These are phyloP conservation scores for Trapa incisa DNA, from an alignment of 345 rosid genomes.

Conservation along the genomic window DNA sequence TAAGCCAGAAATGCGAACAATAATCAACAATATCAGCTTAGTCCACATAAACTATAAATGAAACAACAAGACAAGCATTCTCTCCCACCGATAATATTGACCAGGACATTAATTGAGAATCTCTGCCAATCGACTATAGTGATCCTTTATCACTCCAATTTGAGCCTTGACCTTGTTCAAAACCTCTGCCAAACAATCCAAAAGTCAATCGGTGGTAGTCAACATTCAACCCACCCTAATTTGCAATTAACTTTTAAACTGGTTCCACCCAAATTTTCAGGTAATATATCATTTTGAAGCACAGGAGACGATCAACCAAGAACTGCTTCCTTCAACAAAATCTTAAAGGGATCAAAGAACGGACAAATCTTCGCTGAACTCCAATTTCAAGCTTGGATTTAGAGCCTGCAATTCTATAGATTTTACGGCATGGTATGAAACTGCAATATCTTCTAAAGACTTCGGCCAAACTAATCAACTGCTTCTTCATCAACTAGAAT, in stretches of 20 bases:
- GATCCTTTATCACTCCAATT: slow-evolving; percentile 42
- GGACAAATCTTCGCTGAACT: background rate
- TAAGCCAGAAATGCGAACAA: slow-evolving; percentile 15
- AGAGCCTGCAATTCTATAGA: background rate
- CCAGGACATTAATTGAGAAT: slow-evolving; percentile 49
- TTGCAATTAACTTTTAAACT: no score
- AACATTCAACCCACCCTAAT: no score
- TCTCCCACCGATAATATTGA: slow-evolving; percentile 59
- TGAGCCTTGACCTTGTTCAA: slow-evolving; percentile 52
- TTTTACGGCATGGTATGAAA: background rate
- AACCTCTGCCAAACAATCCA: slow-evolving; percentile 35
- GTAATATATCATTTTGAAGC: no score
- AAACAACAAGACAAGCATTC: background rate
- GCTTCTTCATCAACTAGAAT: background rate
- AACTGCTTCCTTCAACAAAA: no score
- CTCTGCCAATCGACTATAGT: slow-evolving; percentile 43
- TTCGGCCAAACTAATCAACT: background rate
- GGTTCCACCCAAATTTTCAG: no score
- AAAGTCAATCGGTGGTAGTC: background rate
- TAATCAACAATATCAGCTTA: slow-evolving; percentile 4
- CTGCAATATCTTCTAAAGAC: background rate
- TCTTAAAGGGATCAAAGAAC: no score
- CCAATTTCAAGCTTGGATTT: background rate
- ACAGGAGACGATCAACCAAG: no score
- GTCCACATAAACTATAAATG: slow-evolving; percentile 1